Base-by-base conservation (phyloP, 2,329 filamentous ascomycete species). In the Apiospora arundinis region DNA sequence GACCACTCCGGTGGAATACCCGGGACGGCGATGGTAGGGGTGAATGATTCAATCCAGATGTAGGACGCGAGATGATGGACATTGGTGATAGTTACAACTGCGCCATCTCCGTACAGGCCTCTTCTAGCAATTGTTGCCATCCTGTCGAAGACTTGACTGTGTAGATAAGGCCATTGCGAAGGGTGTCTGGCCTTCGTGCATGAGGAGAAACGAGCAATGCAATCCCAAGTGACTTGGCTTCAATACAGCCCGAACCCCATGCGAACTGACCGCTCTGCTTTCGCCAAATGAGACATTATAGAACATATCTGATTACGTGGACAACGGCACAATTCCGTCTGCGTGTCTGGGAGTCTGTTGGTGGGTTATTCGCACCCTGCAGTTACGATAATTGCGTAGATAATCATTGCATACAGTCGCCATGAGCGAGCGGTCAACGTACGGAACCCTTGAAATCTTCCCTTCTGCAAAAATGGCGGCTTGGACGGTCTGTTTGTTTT, bases 11-110 rank as follows among this genome's bases (percentile, higher is more conserved):
- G 32, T 32, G 32, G 32, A 32, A 32, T 32, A 6, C 32, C 32
- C 11, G 85, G 85, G 23, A 87, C 79, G 25, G 80, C 79, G 71
- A 88, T 87, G 37, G 82, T 85, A 11, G 84, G 82, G 6, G 72
- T 76, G 0, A 77, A 69, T 40, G 79, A 77, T 70, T 84, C 81
- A 68, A 86, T 79, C 85, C 85, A 88, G 75, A 84, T 87, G 76
- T 88, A 88, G 2, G 86, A 88, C 3, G 85, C 79, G 12, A 87
- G 72, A 66, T 82, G 78, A 69, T 81, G 77, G 11, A 83, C 79
- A 44, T 82, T 74, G 4, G 79, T 81, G 72, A 86, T 85, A 40
- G 68, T 72, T 4, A 77, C 77, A 32, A 18, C 25, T 32, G 25
- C 14, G 56, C 37, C 25, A 37, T 37, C 37, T 21, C 37, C 56